Evolutionary conservation across 2,329 filamentous ascomycete species (phyloP), one percentile per base, ranked within the genome.

Genomic region (Colletotrichum truncatum): DNA sequence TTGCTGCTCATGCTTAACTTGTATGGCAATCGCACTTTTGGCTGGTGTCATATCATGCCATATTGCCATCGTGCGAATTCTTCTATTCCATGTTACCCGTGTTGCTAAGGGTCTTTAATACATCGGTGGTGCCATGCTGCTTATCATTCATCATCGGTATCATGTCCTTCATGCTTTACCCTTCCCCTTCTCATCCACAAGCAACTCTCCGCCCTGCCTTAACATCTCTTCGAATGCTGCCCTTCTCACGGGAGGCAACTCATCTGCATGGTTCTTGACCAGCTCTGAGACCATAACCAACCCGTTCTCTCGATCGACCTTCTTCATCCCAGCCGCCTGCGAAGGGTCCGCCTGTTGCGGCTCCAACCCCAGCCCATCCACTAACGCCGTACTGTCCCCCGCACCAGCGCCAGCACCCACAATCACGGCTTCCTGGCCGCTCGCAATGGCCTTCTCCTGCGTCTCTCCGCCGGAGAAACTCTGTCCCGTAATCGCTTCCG

Each of bases 241-340:
- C 46, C 74, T 73, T 26, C 79, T 77, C 64, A 76, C 72, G 2
- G 78, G 68, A 1, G 81, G 73, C 68, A 88, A 70, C 6, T 79
- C 76, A 1, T 76, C 73, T 0, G 79, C 76, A 16, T 79, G 77
- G 45, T 78, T 80, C 70, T 80, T 81, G 39, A 88, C 70, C 56
- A 91, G 70, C 73, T 89, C 84, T 2, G 82, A 82, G 4, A 88
- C 80, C 61, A 91, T 73, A 1, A 90, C 85, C 21, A 91, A 75
- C 0, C 82, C 86, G 66, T 91, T 91, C 73, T 90, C 87, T 8
- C 87, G 80, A 69, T 90, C 87, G 6, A 86, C 78, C 64, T 80
- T 80, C 1, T 77, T 76, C 78, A 85, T 84, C 43, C 78, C 79
- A 1, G 79, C 81, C 41, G 77, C 73, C 58, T 81, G 77, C 23